Evolutionary conservation across 352 stramenopile species (phyloP).

Genomic region (Pythium pyrilobum): DNA sequence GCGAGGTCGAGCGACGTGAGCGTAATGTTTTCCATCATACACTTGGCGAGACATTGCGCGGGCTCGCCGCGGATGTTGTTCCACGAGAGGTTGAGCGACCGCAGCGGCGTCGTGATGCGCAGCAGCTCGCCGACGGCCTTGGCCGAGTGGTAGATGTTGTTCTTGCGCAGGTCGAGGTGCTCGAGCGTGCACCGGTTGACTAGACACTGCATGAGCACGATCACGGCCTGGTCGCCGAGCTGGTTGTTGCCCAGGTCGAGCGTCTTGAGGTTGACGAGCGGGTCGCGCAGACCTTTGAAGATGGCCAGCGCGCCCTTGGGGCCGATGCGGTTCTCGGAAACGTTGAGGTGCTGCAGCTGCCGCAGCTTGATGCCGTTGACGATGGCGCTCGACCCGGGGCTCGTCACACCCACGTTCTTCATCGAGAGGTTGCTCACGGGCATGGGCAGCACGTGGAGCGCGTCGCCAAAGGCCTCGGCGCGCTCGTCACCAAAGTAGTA

Average conservation of each 20-base stretch:
- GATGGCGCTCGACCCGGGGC: constrained; percentile 46
- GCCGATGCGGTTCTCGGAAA: constrained; percentile 61
- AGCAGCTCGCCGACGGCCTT: constrained; percentile 53
- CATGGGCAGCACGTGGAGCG: constrained; percentile 50
- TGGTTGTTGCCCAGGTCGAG: constrained; percentile 71
- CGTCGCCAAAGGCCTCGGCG: constrained; percentile 51
- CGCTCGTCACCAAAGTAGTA: constrained; percentile 74
- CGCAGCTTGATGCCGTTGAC: constrained; percentile 44
- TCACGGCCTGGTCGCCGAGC: constrained; percentile 56
- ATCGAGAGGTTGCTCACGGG: constrained; percentile 57
- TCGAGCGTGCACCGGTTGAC: constrained; percentile 66
- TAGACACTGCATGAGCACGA: constrained; percentile 49
- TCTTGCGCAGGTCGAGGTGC: constrained; percentile 49
- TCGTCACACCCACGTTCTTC: constrained; percentile 66
- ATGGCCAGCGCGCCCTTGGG: constrained; percentile 48
- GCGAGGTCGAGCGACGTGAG: constrained; percentile 60
- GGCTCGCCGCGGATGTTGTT: constrained; percentile 71
- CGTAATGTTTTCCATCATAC: constrained; percentile 71
- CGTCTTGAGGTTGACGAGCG: constrained; percentile 51
- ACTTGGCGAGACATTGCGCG: constrained; percentile 50
- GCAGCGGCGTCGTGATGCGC: constrained; percentile 50
- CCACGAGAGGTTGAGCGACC: constrained; percentile 62
- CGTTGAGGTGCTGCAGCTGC: constrained; percentile 56
- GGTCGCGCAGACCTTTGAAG: constrained; percentile 45
- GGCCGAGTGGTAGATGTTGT: constrained; percentile 62